These are phyloP conservation scores for Venturia pyrina DNA, from an alignment of 2,329 filamentous ascomycete genomes.

Conservation along the genomic window DNA sequence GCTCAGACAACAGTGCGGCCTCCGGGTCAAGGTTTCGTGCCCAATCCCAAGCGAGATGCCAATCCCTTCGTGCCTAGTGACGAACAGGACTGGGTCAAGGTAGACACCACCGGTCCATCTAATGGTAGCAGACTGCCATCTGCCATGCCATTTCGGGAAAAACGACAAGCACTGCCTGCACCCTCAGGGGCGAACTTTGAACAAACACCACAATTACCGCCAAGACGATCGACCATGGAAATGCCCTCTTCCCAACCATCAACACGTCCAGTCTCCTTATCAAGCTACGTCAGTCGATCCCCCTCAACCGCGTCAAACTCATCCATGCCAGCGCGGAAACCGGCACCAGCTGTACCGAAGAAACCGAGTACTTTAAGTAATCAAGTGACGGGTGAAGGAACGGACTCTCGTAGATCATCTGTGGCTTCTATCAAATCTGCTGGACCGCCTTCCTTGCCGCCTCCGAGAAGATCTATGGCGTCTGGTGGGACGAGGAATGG, in stretches of 20 bases:
- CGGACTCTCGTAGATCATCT: not conserved
- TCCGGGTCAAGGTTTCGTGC: conserved; percentile 50
- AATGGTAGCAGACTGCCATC: not conserved
- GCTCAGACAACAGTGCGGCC: conserved; percentile 63
- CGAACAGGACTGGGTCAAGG: conserved; percentile 74
- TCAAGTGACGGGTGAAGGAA: not conserved
- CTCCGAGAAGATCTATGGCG: not conserved
- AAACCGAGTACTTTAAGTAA: conserved; percentile 17
- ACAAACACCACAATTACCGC: conserved; percentile 6
- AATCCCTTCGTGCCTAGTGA: conserved; percentile 71
- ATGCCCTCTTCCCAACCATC: not conserved
- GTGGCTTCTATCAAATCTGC: not conserved
- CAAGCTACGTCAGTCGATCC: conserved; percentile 8
- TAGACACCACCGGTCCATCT: conserved; percentile 19
- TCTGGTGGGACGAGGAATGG: conserved; percentile 7
- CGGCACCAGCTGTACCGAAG: conserved; percentile 24
- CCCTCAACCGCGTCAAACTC: conserved; percentile 11
- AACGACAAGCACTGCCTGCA: not conserved
- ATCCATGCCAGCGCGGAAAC: conserved; percentile 18
- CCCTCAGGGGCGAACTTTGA: not conserved
- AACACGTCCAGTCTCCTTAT: not conserved
- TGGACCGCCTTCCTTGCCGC: conserved; percentile 8
- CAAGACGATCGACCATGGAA: not conserved
- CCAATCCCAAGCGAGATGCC: conserved; percentile 63
- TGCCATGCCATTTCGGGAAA: not conserved